phyloP scores from a whole-genome alignment of 345 rosid genomes.

The Punica granatum region DNA sequence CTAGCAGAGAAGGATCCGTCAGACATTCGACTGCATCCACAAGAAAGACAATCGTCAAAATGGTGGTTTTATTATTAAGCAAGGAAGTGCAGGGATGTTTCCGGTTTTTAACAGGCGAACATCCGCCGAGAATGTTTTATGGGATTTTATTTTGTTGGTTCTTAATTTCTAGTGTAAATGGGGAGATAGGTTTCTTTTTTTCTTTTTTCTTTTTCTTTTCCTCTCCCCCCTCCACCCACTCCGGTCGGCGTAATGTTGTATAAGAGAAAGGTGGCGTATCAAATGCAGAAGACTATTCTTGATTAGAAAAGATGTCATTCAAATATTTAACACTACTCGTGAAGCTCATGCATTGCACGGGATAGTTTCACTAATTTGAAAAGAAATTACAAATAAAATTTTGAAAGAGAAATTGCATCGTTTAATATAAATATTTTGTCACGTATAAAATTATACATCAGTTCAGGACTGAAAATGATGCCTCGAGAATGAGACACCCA shows the following conservation, averaged over 20 bases:
- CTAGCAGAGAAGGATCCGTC: not conserved
- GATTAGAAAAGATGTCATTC: not conserved
- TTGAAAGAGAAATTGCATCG: too few species aligned
- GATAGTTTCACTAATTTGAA: too few species aligned
- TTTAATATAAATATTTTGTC: too few species aligned
- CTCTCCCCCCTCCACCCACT: not conserved
- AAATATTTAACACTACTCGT: not conserved
- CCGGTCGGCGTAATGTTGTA: not conserved
- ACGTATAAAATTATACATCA: too few species aligned
- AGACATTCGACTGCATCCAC: not conserved
- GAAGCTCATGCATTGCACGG: too few species aligned
- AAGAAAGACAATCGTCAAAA: not conserved
- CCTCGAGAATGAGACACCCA: too few species aligned
- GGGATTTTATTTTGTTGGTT: conserved; percentile 2
- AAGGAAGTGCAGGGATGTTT: conserved; percentile 14
- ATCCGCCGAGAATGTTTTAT: conserved; percentile 10
- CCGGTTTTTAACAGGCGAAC: conserved; percentile 13
- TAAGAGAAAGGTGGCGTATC: not conserved
- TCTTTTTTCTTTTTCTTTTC: too few species aligned
- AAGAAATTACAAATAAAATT: too few species aligned
- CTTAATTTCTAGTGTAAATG: conserved; percentile 4
- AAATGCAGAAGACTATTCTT: not conserved
- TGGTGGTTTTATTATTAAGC: conserved; percentile 1
- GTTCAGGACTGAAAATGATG: too few species aligned
- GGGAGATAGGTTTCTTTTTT: not conserved